Evolutionary conservation across 2,329 filamentous ascomycete genomes (phyloP), one percentile per base, ranked within the genome.

Genomic region (Lizonia empirigonia): DNA sequence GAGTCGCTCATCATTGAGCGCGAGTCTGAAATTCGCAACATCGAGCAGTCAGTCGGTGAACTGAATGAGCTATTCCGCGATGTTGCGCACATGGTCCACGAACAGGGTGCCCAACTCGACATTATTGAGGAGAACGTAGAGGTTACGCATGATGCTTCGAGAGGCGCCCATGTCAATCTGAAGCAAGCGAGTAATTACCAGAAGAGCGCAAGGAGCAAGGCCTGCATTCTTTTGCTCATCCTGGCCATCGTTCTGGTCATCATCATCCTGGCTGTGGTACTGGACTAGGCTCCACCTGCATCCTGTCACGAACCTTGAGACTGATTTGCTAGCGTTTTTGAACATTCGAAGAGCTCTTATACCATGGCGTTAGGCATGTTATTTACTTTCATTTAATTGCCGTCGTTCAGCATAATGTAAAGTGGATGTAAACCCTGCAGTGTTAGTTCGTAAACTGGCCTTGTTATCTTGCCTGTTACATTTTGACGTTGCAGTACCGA

Each of bases 11-110:
- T 99, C 69, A 87, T 95, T 55, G 93, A 99, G 80, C 91, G 95
- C 45, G 94, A 99, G 74, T 86, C 91, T 50, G 94, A 99, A 78
- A 99, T 99, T 61, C 87, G 92, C 56, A 95, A 96, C 71, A 99
- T 99, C 66, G 94, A 97, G 77, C 92, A 97, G 74, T 91, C 90
- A 47, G 94, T 99, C 6, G 89, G 89, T 47, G 94, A 99, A 68
- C 79, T 99, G 56, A 99, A 99, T 67, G 94, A 97, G 68, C 82
- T 99, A 34, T 99, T 99, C 80, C 84, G 92, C 57, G 93, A 99
- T 77, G 91, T 99, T n/a, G 94, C 93, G 37, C 91, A 96, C 73
- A 97, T 99, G 73, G 92, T 99, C 41, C 85, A 85, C 55, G 93
- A 97, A 76, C 94, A 99, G 76, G 94, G 94, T 41, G 89, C 91